phyloP scores from a whole-genome alignment of 768 basidiomycete genomes.

The Rubroboletus satanas region DNA sequence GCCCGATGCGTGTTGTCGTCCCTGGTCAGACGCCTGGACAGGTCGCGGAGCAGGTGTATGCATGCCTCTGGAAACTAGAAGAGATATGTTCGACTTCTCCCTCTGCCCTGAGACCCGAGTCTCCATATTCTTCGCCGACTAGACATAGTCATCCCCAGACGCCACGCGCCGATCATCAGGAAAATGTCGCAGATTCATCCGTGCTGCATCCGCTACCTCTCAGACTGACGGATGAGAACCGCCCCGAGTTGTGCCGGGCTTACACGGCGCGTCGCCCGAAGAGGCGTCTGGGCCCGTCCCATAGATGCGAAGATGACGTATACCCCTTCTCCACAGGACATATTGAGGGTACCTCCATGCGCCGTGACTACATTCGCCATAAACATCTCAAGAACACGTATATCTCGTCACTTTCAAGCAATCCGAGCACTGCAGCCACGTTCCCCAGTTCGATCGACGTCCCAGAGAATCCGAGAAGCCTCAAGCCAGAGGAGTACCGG shows the following conservation, averaged over 20 bases:
- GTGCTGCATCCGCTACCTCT: not conserved
- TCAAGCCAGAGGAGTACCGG: slow-evolving; percentile 24
- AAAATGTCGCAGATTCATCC: not conserved
- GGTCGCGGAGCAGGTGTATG: slow-evolving; percentile 20
- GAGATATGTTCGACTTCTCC: slow-evolving; percentile 8
- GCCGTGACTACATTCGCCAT: slow-evolving; percentile 26
- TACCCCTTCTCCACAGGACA: slow-evolving; percentile 17
- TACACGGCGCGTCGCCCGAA: slow-evolving; percentile 3
- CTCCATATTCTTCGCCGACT: slow-evolving; percentile 1
- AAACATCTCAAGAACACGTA: slow-evolving; percentile 28
- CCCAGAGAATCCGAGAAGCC: slow-evolving; percentile 16
- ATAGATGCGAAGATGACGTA: slow-evolving; percentile 21
- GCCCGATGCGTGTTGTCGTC: slow-evolving; percentile 35
- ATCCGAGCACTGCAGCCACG: slow-evolving; percentile 4
- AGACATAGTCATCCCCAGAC: not conserved
- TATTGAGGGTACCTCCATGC: slow-evolving; percentile 24
- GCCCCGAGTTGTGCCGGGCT: not conserved
- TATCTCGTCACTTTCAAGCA: slow-evolving; percentile 23
- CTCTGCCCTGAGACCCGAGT: not conserved
- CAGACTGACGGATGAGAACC: slow-evolving; percentile 10
- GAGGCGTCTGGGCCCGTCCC: slow-evolving; percentile 10
- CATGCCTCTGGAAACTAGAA: slow-evolving; percentile 19
- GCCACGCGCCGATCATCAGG: slow-evolving; percentile 2
- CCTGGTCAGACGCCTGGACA: slow-evolving; percentile 33
- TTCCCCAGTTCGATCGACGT: slow-evolving; percentile 18